Conservation (phyloP, 768 basidiomycete species). For the Serendipita sp. region DNA sequence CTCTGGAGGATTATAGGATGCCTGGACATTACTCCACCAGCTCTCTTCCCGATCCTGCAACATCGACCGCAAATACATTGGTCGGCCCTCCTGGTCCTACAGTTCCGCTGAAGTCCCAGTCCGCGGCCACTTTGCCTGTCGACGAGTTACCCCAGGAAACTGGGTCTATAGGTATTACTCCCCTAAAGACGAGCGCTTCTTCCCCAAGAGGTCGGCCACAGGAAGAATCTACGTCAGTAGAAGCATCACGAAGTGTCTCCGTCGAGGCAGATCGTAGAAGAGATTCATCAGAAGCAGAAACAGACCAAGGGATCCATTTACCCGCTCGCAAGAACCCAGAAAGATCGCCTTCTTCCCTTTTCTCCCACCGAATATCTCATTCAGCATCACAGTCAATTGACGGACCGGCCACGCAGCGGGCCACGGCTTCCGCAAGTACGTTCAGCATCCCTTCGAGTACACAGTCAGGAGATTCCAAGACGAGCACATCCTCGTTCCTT, state of each 20-base stretch:
- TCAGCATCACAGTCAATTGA: background rate
- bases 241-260: background rate
- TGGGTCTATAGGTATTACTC: background rate
- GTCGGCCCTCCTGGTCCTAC: background rate
- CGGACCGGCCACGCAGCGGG: background rate
- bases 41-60: background rate
- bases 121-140: no score
- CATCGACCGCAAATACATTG: background rate
- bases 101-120: background rate
- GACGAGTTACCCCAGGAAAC: background rate
- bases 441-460: conserved; percentile 13
- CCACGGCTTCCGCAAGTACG: conserved; percentile 22
- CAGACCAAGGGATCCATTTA: background rate
- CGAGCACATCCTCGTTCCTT: conserved; percentile 49
- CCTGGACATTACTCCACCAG: conserved; percentile 5
- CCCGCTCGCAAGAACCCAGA: background rate
- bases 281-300: background rate
- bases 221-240: background rate
- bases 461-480: conserved; percentile 23
- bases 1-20: background rate
- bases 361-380: background rate
- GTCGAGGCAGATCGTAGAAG: background rate
- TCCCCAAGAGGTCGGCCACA: background rate
- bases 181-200: background rate
- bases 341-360: background rate